These are phyloP conservation scores for Monascus purpureus DNA, from an alignment of 495 filamentous ascomycete genomes.

Conservation along the genomic window DNA sequence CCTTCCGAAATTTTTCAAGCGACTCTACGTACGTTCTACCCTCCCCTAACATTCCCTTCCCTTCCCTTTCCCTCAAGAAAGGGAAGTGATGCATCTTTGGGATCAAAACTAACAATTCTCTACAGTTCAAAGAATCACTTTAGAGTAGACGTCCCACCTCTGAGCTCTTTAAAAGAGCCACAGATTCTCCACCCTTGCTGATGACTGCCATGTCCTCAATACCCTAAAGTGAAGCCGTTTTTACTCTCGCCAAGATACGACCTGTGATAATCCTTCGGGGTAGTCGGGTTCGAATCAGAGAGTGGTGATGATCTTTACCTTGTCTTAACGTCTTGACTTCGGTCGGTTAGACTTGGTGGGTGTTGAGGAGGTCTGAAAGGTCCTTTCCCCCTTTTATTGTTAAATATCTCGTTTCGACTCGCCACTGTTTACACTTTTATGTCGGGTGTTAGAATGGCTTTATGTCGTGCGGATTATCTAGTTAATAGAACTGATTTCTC, in stretches of 20 bases:
- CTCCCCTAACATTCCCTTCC: conserved; percentile 28
- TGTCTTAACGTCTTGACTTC: conserved; percentile 45
- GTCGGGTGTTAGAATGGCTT: too few relatives aligned
- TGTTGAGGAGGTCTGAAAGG: conserved; percentile 61
- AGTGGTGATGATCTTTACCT: conserved; percentile 65
- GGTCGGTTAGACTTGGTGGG: conserved; percentile 50
- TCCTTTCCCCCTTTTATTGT: conserved; percentile 17
- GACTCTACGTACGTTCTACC: conserved; percentile 48
- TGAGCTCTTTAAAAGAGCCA: conserved; percentile 68
- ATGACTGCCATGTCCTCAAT: conserved; percentile 54
- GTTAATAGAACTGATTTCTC: too few relatives aligned
- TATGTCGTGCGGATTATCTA: too few relatives aligned
- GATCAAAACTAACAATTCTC: too few relatives aligned
- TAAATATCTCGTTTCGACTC: conserved; percentile 16
- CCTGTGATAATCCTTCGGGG: conserved; percentile 3
- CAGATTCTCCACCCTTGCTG: conserved; percentile 64
- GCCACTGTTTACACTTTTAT: too few relatives aligned
- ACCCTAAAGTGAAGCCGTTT: conserved; percentile 58
- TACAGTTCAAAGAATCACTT: conserved; percentile 76
- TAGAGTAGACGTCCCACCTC: conserved; percentile 71
- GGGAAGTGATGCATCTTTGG: too few relatives aligned
- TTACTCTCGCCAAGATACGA: conserved; percentile 40
- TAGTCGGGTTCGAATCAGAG: conserved; percentile 27
- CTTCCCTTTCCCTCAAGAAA: too few relatives aligned
- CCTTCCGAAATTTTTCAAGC: conserved; percentile 18